These are phyloP conservation scores for Penicillium verrucosum DNA, from an alignment of 2,329 filamentous ascomycete species.

Conservation along the genomic window DNA sequence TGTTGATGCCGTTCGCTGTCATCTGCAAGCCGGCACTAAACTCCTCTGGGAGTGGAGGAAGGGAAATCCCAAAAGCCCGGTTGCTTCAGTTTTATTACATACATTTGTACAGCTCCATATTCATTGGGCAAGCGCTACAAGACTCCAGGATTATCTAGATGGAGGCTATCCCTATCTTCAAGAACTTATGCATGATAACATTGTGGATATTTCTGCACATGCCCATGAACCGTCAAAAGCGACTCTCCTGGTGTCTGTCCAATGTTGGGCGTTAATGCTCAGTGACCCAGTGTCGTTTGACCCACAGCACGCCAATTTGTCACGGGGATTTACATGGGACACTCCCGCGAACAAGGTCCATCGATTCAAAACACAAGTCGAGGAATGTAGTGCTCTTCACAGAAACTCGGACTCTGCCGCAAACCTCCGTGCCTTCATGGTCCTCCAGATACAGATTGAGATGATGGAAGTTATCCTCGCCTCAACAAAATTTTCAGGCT, in stretches of 20 bases:
- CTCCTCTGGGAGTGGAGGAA: slow-evolving; percentile 4
- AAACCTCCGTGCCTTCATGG: background rate
- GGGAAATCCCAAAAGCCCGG: background rate
- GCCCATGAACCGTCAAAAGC: background rate
- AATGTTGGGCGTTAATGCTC: background rate
- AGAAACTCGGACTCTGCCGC: background rate
- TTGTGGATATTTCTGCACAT: background rate
- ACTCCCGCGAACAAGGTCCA: background rate
- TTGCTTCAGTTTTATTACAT: background rate
- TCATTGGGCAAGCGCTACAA: slow-evolving; percentile 3
- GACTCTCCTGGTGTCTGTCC: background rate
- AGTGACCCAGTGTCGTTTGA: background rate
- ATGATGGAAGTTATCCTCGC: background rate
- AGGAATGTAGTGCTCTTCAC: background rate
- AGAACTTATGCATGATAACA: slow-evolving; percentile 1
- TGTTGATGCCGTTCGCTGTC: background rate
- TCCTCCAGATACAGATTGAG: slow-evolving; percentile 1
- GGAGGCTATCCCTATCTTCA: background rate
- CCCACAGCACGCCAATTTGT: background rate
- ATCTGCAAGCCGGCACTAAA: slow-evolving; percentile 4
- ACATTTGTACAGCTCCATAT: slow-evolving; percentile 8
- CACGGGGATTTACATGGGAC: background rate
- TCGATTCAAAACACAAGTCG: background rate
- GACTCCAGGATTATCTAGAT: background rate
- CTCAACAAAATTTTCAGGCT: background rate